Percentiles rank a stretch among this genome's conserved stretches.
Evolutionary conservation across 352 stramenopile genomes (phyloP).

Genomic region (Pythium sp.): DNA sequence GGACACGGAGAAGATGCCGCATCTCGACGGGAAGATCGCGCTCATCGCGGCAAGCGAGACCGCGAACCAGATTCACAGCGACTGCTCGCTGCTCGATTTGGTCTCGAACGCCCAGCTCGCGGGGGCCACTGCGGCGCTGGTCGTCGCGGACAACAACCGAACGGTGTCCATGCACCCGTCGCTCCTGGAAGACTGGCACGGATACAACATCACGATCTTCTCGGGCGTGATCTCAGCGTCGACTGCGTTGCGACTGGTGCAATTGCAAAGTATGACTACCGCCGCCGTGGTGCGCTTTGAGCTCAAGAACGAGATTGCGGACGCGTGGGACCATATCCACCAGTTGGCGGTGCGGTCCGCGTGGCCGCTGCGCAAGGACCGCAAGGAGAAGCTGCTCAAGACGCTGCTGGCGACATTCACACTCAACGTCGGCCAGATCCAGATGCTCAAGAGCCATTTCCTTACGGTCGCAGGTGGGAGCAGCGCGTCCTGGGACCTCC

Average conservation of each 20-base stretch:
- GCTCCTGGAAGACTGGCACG: slow-evolving; percentile 47
- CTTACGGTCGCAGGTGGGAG: slow-evolving; percentile 35
- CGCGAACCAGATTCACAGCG: background rate
- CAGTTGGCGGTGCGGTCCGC: slow-evolving; percentile 27
- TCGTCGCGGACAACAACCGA: slow-evolving; percentile 25
- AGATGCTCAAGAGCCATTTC: slow-evolving; percentile 43
- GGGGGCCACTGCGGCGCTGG: slow-evolving; percentile 35
- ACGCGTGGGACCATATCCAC: slow-evolving; percentile 47
- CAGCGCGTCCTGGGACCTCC: slow-evolving; percentile 32
- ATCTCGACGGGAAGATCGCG: slow-evolving; percentile 27
- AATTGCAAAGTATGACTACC: slow-evolving; percentile 13
- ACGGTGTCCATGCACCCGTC: slow-evolving; percentile 31
- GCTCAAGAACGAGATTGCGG: slow-evolving; percentile 38
- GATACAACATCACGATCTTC: slow-evolving; percentile 71
- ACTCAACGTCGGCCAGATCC: slow-evolving; percentile 24
- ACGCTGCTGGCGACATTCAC: slow-evolving; percentile 16
- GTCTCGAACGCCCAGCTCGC: slow-evolving; percentile 44
- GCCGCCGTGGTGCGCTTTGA: slow-evolving; percentile 26
- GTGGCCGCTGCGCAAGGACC: slow-evolving; percentile 49
- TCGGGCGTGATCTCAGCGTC: slow-evolving; percentile 33
- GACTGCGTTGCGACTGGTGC: slow-evolving; percentile 28
- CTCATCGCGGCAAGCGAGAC: slow-evolving; percentile 26
- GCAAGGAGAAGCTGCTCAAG: slow-evolving; percentile 32
- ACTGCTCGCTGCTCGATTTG: slow-evolving; percentile 39
- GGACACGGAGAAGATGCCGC: slow-evolving; percentile 17